Evolutionary conservation across 1,284 basidiomycete genomes (phyloP).

Genomic region (Pseudozyma tsukubaensis): DNA sequence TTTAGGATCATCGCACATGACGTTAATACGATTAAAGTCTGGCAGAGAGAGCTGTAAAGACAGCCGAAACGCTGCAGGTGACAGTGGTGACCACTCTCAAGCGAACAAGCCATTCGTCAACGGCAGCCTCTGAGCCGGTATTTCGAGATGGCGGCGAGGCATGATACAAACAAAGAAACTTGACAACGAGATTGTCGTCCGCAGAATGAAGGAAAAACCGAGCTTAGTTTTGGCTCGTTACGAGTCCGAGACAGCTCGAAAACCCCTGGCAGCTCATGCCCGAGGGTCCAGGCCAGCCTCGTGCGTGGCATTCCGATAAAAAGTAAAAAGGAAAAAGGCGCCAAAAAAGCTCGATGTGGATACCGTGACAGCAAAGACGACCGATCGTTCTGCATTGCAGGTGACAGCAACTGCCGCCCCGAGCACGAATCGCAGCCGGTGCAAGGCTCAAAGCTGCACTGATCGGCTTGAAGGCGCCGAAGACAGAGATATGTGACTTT

Average conservation of each 20-base stretch:
- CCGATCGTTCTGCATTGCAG: too few relatives aligned
- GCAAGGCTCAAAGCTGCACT: too few relatives aligned
- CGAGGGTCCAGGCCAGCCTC: conserved; percentile 1
- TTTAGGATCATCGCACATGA: too few relatives aligned
- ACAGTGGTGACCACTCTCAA: neutral
- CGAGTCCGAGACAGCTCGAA: conserved; percentile 1
- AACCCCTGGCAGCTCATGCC: conserved; percentile 7
- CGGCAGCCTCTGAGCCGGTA: too few relatives aligned
- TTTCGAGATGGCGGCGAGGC: too few relatives aligned
- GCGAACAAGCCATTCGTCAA: neutral
- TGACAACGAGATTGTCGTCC: neutral
- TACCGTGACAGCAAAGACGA: neutral
- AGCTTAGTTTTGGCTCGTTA: neutral
- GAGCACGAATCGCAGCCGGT: too few relatives aligned
- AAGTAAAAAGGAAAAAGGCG: too few relatives aligned
- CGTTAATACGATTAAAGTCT: neutral
- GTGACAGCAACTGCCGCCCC: too few relatives aligned
- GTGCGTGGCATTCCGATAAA: neutral
- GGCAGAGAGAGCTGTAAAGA: neutral
- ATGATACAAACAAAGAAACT: neutral
- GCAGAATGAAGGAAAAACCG: neutral
- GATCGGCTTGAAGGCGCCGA: neutral
- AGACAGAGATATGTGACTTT: neutral
- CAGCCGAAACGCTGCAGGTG: neutral
- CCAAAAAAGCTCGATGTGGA: too few relatives aligned